Evolutionary conservation across 495 filamentous ascomycete species (phyloP).

Genomic region (Physcia stellaris): DNA sequence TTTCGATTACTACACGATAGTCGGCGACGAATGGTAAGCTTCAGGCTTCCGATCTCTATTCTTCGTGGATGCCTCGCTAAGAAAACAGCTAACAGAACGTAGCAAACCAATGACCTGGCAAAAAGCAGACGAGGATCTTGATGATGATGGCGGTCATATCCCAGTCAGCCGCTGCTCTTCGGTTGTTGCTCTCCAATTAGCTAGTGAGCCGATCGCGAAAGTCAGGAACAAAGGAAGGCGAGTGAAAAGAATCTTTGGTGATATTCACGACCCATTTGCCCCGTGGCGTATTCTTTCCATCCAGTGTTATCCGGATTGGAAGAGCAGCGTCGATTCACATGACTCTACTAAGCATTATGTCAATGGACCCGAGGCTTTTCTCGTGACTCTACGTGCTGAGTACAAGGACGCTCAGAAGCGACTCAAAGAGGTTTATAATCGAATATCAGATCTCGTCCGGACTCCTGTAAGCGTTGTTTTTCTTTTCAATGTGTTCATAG

Average conservation of each 20-base stretch:
- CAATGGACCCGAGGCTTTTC: slow-evolving; percentile 39
- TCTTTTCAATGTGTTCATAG: no score
- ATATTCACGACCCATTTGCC: slow-evolving; percentile 31
- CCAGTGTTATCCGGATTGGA: slow-evolving; percentile 38
- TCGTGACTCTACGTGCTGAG: slow-evolving; percentile 33
- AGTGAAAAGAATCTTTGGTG: slow-evolving; percentile 22
- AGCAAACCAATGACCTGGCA: slow-evolving; percentile 40
- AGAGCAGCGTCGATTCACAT: slow-evolving; percentile 31
- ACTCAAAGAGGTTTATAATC: slow-evolving; percentile 29
- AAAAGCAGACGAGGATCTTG: slow-evolving; percentile 22
- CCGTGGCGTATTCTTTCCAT: slow-evolving; percentile 40
- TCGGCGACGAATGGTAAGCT: slow-evolving; percentile 29
- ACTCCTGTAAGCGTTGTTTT: no score
- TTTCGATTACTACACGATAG: slow-evolving; percentile 41
- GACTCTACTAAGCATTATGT: slow-evolving; percentile 32
- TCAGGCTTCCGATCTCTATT: no score
- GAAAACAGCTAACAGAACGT: no score
- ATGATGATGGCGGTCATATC: slow-evolving; percentile 24
- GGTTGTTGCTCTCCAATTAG: slow-evolving; percentile 33
- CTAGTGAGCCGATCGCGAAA: slow-evolving; percentile 22
- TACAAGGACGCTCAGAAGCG: slow-evolving; percentile 38
- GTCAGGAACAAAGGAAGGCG: slow-evolving; percentile 23
- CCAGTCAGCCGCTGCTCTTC: slow-evolving; percentile 35
- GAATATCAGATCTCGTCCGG: slow-evolving; percentile 34
- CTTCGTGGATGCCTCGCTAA: no score